Evolutionary conservation across 2,329 filamentous ascomycete species (phyloP).

Genomic region (Penicillium palitans): DNA sequence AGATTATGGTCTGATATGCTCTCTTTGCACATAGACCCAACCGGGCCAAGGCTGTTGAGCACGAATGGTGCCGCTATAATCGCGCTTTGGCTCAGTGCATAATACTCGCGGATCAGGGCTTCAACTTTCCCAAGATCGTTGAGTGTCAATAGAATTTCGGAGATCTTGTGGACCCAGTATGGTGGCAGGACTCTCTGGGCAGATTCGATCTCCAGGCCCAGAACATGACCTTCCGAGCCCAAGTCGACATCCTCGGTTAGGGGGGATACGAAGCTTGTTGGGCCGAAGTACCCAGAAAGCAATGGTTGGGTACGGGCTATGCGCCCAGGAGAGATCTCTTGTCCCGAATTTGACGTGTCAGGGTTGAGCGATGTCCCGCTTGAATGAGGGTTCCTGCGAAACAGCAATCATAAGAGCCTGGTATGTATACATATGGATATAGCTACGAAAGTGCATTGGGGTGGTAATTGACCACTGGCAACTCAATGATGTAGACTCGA

Average conservation of each 20-base stretch:
- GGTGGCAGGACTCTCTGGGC: slow-evolving; percentile 19
- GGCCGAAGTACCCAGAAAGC: slow-evolving; percentile 35
- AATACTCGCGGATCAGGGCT: slow-evolving; percentile 25
- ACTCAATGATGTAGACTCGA: not conserved
- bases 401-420: not conserved
- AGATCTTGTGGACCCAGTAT: slow-evolving; percentile 25
- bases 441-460: not conserved
- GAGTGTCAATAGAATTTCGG: slow-evolving; percentile 20
- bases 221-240: slow-evolving; percentile 16
- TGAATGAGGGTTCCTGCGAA: slow-evolving; percentile 5
- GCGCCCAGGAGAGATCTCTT: slow-evolving; percentile 6
- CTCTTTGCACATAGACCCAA: slow-evolving; percentile 19
- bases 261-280: slow-evolving; percentile 35
- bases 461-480: not conserved
- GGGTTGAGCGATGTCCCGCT: slow-evolving; percentile 3
- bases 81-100: slow-evolving; percentile 32
- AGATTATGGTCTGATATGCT: slow-evolving; percentile 8
- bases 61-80: slow-evolving; percentile 40
- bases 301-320: slow-evolving; percentile 17
- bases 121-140: slow-evolving; percentile 19
- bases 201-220: slow-evolving; percentile 12
- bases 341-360: not conserved
- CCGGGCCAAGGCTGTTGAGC: slow-evolving; percentile 32
- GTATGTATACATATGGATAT: not conserved
- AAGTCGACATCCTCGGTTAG: slow-evolving; percentile 27